phyloP scores from a whole-genome alignment of 2,329 filamentous ascomycete species.

The Cladobotryum mycophilum region DNA sequence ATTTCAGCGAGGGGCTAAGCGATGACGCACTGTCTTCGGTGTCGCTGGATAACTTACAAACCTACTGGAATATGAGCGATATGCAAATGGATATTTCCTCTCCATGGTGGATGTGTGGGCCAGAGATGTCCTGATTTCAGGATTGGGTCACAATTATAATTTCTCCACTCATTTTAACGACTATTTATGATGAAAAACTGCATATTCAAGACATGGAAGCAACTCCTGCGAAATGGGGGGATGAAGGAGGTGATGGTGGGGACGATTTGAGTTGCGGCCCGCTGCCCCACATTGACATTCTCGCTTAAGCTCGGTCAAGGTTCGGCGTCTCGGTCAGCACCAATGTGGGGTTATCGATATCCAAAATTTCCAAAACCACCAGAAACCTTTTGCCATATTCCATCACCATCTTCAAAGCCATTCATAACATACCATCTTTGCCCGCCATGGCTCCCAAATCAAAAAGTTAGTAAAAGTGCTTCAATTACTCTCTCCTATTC shows the following conservation, averaged over 20 bases:
- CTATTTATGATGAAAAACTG: too few relatives aligned
- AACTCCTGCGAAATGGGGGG: too few relatives aligned
- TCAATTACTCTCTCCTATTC: neutral
- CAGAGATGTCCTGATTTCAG: neutral
- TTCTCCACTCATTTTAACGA: too few relatives aligned
- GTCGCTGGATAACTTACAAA: constrained; percentile 4
- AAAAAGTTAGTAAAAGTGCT: neutral
- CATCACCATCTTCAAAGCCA: neutral
- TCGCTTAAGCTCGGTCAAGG: too few relatives aligned
- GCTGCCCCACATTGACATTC: too few relatives aligned
- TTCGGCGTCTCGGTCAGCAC: neutral
- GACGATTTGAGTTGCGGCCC: too few relatives aligned
- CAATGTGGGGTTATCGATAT: constrained; percentile 5
- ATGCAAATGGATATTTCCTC: constrained; percentile 1
- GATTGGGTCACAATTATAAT: too few relatives aligned
- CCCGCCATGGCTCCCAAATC: constrained; percentile 1
- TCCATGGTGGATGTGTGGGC: constrained; percentile 5
- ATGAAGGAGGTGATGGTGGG: neutral
- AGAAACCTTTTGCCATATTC: neutral
- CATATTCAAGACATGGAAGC: too few relatives aligned
- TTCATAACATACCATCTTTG: neutral
- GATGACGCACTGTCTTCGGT: neutral
- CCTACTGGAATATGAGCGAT: constrained; percentile 5
- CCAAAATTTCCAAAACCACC: constrained; percentile 9
- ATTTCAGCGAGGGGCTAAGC: neutral